Evolutionary conservation across 192 early-diverging fungal genomes (phyloP).

Genomic region (Thamnidium elegans): DNA sequence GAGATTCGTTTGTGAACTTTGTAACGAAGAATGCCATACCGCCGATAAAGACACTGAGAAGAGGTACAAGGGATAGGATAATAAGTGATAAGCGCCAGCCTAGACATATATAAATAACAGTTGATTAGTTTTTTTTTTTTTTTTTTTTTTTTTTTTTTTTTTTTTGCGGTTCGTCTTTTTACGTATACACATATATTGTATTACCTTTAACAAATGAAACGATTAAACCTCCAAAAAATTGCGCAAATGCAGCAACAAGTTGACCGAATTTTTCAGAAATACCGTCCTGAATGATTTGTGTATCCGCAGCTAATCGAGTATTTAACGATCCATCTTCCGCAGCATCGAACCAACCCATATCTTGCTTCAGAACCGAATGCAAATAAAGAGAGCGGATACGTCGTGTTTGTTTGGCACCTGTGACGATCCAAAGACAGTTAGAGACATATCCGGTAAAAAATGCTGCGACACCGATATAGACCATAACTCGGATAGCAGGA

Average conservation of each 20-base stretch:
- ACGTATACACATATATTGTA: too few species aligned
- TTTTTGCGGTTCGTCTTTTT: too few species aligned
- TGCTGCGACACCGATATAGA: slow-evolving; percentile 56
- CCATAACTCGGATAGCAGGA: slow-evolving; percentile 42
- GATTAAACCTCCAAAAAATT: slow-evolving; percentile 69
- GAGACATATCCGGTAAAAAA: slow-evolving; percentile 57
- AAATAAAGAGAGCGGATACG: slow-evolving; percentile 76
- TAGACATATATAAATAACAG: slow-evolving; percentile 9
- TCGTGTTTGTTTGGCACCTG: slow-evolving; percentile 61
- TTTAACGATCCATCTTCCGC: slow-evolving; percentile 74
- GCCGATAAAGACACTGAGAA: slow-evolving; percentile 48
- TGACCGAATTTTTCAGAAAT: slow-evolving; percentile 79
- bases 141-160: too few species aligned
- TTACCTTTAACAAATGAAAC: slow-evolving; percentile 62
- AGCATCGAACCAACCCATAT: slow-evolving; percentile 83
- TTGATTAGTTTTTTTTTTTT: too few species aligned
- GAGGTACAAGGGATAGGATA: slow-evolving; percentile 68
- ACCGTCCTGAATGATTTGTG: slow-evolving; percentile 80
- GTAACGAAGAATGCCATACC: slow-evolving; percentile 38
- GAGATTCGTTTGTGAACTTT: slow-evolving; percentile 41
- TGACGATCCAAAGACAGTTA: slow-evolving; percentile 53
- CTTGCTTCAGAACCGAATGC: slow-evolving; percentile 72
- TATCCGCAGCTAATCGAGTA: slow-evolving; percentile 80
- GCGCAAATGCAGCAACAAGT: slow-evolving; percentile 56
- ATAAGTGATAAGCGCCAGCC: slow-evolving; percentile 84